These are phyloP conservation scores for Venturia oleaginea DNA, from an alignment of 2,329 filamentous ascomycete genomes.

Conservation along the genomic window DNA sequence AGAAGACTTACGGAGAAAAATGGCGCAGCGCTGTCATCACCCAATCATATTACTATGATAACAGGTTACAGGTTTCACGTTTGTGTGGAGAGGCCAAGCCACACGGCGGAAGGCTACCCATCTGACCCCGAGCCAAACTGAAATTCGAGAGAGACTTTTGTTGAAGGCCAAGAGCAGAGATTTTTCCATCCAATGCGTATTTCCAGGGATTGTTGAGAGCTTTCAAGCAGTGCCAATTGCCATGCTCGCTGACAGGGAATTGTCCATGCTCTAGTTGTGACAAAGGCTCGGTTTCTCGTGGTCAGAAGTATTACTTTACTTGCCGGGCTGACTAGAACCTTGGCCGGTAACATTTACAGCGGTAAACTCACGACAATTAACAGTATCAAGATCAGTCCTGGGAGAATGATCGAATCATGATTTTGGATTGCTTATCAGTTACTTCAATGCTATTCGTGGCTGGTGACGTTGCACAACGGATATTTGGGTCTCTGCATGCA, in stretches of 20 bases:
- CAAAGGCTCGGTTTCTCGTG: not conserved
- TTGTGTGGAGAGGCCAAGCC: not conserved
- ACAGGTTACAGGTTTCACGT: not conserved
- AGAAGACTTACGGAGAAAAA: not conserved
- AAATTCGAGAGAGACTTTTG: not conserved
- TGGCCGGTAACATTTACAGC: not conserved
- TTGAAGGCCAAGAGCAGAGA: not conserved
- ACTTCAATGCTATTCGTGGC: not conserved
- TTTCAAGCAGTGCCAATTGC: not conserved
- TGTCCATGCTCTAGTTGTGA: not conserved
- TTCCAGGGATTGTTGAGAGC: not conserved
- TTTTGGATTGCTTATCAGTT: not conserved
- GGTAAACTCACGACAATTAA: not conserved
- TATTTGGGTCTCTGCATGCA: not conserved
- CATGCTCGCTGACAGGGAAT: not conserved
- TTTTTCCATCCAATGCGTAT: too few species aligned
- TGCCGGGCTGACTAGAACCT: not conserved
- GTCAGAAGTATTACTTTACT: not conserved
- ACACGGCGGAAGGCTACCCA: not conserved
- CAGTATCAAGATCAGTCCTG: not conserved
- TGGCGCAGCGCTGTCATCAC: not conserved
- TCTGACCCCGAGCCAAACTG: not conserved
- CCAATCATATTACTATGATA: not conserved
- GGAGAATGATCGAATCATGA: not conserved
- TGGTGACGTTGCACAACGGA: not conserved